Evolutionary conservation across 139 green algal genomes (phyloP), one percentile per base, ranked within the genome.

Genomic region (Tetradesmus lagerheimii): DNA sequence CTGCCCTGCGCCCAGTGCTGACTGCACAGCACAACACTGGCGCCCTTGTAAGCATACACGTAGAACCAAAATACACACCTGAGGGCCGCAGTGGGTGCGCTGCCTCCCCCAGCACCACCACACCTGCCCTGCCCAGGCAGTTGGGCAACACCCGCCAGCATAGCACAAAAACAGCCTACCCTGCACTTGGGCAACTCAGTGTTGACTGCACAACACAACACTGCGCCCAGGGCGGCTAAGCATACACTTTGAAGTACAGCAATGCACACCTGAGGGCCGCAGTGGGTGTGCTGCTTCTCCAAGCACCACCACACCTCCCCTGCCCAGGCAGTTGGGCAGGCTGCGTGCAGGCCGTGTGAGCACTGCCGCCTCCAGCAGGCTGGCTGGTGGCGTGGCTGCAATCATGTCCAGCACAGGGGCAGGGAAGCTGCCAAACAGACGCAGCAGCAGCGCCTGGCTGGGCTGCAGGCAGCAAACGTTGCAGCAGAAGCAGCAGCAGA

Each of bases 361-460:
- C 71, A 89, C 85, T 37, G 85, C 29, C 20, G 41, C 39, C 71
- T 74, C 45, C 15, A 89, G 43, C 31, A 89, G 25, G 29, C 25
- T 39, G 4, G 39, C 47, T 38, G 71, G 41, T 14, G 71, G 71
- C 14, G 85, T 89, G 4, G 50, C 27, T 4, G 41, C 53, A 25
- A 89, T 83, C 85, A 89, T 89, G 85, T 74, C 43, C 31, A 74
- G 71, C 34, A 83, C 71, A n/a, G 85, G 39, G 29, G 85, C 43
- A 1, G 85, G 85, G 74, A 89, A 89, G 11, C 2, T 5, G 9
- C 39, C 18, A n/a, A 89, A 89, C 12, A 89, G 66, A 12, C 75
- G 43, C 71, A 75, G 74, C 27, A 89, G 85, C 35, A 89, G 64
- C 2, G 39, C 41, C 43, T 89, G 71, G 8, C 31, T 64, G 31